Conservation (phyloP, 1,284 basidiomycete genomes). For the Takashimella tepidaria region DNA sequence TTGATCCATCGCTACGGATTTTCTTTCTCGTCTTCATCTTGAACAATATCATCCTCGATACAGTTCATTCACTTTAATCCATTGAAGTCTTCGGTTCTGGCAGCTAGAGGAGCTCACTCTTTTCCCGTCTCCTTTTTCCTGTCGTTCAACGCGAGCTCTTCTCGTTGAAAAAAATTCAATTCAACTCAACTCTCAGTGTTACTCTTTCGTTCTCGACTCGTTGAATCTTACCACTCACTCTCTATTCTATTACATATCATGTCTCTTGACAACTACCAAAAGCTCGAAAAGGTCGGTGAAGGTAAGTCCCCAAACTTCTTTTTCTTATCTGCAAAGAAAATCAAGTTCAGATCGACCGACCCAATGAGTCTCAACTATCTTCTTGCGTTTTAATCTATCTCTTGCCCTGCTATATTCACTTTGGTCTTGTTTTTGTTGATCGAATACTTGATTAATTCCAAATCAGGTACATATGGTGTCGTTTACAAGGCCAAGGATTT, state of each 20-base stretch:
- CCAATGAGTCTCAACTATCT: too few species aligned
- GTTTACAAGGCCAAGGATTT: constrained; percentile 89
- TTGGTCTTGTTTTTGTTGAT: not conserved
- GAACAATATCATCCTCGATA: too few species aligned
- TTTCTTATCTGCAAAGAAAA: not conserved
- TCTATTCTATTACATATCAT: constrained; percentile 12
- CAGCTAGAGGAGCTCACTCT: too few species aligned
- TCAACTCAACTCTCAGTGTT: not conserved
- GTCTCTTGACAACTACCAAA: constrained; percentile 50
- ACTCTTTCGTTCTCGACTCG: not conserved
- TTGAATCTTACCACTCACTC: not conserved
- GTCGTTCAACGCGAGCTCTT: too few species aligned
- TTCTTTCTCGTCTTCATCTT: too few species aligned
- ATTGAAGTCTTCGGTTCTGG: too few species aligned
- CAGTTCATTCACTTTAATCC: too few species aligned
- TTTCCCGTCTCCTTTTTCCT: too few species aligned
- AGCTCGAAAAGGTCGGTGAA: constrained; percentile 78
- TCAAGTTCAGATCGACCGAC: too few species aligned
- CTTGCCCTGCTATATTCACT: too few species aligned
- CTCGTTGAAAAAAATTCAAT: too few species aligned
- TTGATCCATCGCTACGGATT: too few species aligned
- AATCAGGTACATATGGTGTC: constrained; percentile 90
- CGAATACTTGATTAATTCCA: not conserved
- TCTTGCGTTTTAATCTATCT: not conserved
- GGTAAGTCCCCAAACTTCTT: constrained; percentile 52